Evolutionary conservation across 2,329 filamentous ascomycete genomes (phyloP).

Genomic region (Colletotrichum gloeosporioides): DNA sequence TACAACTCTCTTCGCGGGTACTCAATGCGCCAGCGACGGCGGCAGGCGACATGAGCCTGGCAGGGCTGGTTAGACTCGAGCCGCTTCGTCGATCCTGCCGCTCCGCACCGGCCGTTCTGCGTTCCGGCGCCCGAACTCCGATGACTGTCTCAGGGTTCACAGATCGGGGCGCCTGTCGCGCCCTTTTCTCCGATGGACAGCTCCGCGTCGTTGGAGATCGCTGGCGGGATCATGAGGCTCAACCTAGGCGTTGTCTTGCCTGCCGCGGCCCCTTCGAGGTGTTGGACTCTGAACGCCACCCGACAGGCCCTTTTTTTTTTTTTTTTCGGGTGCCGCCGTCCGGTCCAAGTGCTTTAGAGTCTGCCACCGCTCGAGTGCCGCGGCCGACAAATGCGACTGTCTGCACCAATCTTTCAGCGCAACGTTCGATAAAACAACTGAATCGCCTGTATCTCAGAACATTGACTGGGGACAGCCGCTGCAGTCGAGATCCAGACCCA

Average conservation of each 20-base stretch:
- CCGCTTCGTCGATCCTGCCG: not conserved
- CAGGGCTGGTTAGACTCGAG: not conserved
- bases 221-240: not conserved
- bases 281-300: not conserved
- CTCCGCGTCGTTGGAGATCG: not conserved
- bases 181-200: not conserved
- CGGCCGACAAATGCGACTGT: not conserved
- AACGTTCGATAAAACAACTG: not conserved
- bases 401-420: not conserved
- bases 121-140: not conserved
- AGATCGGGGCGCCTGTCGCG: not conserved
- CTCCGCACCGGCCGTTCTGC: not conserved
- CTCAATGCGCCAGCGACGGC: not conserved
- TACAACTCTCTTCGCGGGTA: not conserved
- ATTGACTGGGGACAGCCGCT: not conserved
- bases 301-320: not conserved
- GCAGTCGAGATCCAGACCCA: not conserved
- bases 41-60: not conserved
- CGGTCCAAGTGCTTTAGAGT: not conserved
- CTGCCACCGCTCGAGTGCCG: not conserved
- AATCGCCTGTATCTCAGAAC: not conserved
- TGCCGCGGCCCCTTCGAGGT: not conserved
- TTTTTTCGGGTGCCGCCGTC: not conserved
- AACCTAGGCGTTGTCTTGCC: not conserved
- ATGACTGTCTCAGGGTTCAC: not conserved